phyloP scores from a whole-genome alignment of 106 monocot genomes.

The Posidonia australis region DNA sequence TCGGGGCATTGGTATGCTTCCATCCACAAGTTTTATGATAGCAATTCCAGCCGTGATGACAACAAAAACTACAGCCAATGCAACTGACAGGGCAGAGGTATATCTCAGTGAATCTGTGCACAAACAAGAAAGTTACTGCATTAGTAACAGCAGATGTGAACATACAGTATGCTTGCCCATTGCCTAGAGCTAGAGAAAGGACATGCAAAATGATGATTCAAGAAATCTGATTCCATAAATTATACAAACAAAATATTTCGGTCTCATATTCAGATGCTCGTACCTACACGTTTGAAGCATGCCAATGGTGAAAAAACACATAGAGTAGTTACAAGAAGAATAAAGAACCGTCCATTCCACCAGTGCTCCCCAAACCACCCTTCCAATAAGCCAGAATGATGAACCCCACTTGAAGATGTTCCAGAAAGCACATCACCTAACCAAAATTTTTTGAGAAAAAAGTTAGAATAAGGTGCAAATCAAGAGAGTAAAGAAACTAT shows the following conservation, averaged over 20 bases:
- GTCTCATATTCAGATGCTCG: not conserved
- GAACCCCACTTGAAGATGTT: conserved; percentile 53
- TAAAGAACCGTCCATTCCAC: conserved; percentile 67
- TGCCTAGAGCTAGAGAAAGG: too few species aligned
- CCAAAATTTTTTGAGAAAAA: too few species aligned
- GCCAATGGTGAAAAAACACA: conserved; percentile 47
- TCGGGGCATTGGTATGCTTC: conserved; percentile 11
- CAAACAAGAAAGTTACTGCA: not conserved
- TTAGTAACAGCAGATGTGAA: too few species aligned
- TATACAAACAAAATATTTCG: too few species aligned
- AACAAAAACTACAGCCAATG: conserved; percentile 19
- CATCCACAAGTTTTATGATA: conserved; percentile 8
- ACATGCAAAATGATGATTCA: too few species aligned
- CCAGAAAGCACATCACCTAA: conserved; percentile 97
- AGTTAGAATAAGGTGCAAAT: too few species aligned
- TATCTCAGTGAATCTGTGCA: conserved; percentile 19
- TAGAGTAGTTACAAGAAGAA: conserved; percentile 56
- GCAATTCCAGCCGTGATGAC: conserved; percentile 18
- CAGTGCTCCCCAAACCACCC: conserved; percentile 89
- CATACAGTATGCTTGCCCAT: too few species aligned
- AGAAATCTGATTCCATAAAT: too few species aligned
- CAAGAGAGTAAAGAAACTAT: too few species aligned
- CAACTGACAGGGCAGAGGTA: conserved; percentile 20
- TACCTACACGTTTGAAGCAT: conserved; percentile 63
- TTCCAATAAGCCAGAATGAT: conserved; percentile 77